Percentiles rank a stretch among this genome's conserved stretches.
Conservation (phyloP, 2,329 filamentous ascomycete species). For the Colletotrichum cereale region DNA sequence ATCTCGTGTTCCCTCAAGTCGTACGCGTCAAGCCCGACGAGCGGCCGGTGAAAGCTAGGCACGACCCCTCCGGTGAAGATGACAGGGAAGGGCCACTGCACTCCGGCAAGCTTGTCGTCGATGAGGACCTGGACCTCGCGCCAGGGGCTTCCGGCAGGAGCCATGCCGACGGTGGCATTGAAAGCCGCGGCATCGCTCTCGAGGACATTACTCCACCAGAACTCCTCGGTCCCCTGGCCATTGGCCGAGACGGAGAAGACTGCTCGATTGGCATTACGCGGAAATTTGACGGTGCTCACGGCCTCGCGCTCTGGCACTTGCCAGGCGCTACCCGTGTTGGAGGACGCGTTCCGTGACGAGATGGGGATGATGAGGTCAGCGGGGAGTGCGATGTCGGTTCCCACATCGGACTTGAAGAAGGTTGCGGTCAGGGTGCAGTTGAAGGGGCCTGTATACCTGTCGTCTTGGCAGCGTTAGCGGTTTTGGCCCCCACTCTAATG, state of each 20-base stretch:
- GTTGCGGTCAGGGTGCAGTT: slow-evolving; percentile 81
- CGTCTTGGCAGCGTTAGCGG: slow-evolving; percentile 51
- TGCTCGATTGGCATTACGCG: slow-evolving; percentile 75
- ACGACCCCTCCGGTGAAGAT: slow-evolving; percentile 87
- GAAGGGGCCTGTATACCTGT: slow-evolving; percentile 78
- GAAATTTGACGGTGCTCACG: slow-evolving; percentile 70
- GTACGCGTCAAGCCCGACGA: slow-evolving; percentile 84
- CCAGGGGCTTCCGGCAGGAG: slow-evolving; percentile 79
- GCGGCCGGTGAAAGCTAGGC: slow-evolving; percentile 80
- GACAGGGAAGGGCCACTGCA: slow-evolving; percentile 84
- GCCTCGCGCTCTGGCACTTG: slow-evolving; percentile 73
- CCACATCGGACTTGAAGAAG: slow-evolving; percentile 70
- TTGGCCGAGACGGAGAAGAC: slow-evolving; percentile 82
- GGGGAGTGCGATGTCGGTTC: slow-evolving; percentile 55
- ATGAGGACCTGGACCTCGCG: slow-evolving; percentile 83
- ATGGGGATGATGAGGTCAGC: slow-evolving; percentile 78
- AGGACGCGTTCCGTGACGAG: slow-evolving; percentile 64
- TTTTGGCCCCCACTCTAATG: slow-evolving; percentile 37
- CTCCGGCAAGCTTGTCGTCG: slow-evolving; percentile 78
- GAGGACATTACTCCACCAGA: slow-evolving; percentile 86
- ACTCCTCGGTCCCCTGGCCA: slow-evolving; percentile 82
- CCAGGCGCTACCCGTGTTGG: slow-evolving; percentile 74
- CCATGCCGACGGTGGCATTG: slow-evolving; percentile 62
- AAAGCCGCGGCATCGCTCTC: slow-evolving; percentile 72
- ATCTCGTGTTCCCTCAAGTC: slow-evolving; percentile 85